Percentiles rank a stretch among this genome's conserved stretches.
Conservation (phyloP, 2,329 filamentous ascomycete genomes). For the Fusarium sp. region DNA sequence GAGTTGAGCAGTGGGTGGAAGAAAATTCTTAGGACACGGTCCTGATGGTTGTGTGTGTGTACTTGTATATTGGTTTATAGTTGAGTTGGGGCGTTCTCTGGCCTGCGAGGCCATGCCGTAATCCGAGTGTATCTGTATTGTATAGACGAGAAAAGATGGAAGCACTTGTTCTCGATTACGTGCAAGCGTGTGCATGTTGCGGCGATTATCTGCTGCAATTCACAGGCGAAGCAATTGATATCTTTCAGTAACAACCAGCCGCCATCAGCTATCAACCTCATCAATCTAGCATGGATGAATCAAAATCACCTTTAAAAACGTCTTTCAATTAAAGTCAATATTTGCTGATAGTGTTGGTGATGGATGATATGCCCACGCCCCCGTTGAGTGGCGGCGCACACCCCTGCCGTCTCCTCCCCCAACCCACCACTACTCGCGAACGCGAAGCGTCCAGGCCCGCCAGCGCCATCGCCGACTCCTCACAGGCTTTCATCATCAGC, state of each 20-base stretch:
- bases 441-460: conserved; percentile 18
- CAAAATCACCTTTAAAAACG: not conserved
- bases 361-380: conserved; percentile 17
- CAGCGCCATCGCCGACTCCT: conserved; percentile 8
- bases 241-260: not conserved
- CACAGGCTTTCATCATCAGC: conserved; percentile 7
- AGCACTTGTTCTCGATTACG: not conserved
- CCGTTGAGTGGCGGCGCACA: conserved; percentile 7
- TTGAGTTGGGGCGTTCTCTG: conserved; percentile 19
- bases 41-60: not conserved
- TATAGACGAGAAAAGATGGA: not conserved
- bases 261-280: not conserved
- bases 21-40: conserved; percentile 50
- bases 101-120: not conserved
- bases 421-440: conserved; percentile 22
- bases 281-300: not conserved
- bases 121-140: not conserved
- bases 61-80: conserved; percentile 1
- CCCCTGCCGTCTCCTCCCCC: conserved; percentile 16
- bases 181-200: not conserved
- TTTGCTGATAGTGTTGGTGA: not conserved
- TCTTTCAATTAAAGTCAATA: not conserved
- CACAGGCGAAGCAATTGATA: not conserved
- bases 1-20: conserved; percentile 68
- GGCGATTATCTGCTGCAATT: not conserved